phyloP scores from a whole-genome alignment of 2,329 filamentous ascomycete genomes.

The Coleophoma eucalyptorum region DNA sequence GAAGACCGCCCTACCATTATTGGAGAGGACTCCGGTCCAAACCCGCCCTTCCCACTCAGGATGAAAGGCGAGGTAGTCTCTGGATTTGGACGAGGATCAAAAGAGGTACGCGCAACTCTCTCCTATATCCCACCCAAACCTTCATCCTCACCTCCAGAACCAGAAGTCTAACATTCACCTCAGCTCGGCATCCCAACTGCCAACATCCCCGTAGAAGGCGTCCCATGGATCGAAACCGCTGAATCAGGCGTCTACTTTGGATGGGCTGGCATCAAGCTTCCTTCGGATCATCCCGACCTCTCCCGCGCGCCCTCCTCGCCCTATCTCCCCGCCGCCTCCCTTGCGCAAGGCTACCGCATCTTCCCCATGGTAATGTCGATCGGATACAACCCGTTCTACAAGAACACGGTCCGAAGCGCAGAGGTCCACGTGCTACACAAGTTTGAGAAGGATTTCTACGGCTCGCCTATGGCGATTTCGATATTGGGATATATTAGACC shows the following conservation, averaged over 20 bases:
- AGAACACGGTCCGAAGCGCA: constrained; percentile 80
- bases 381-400: constrained; percentile 97
- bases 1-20: constrained; percentile 53
- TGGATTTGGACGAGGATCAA: constrained; percentile 90
- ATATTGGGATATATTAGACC: constrained; percentile 86
- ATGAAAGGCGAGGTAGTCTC: constrained; percentile 86
- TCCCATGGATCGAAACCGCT: constrained; percentile 58
- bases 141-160: neutral
- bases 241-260: constrained; percentile 90
- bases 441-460: constrained; percentile 83
- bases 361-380: constrained; percentile 92
- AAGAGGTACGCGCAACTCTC: constrained; percentile 58
- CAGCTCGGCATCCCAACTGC: constrained; percentile 91
- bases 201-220: constrained; percentile 75
- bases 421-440: constrained; percentile 85
- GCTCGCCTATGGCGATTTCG: constrained; percentile 70
- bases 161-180: constrained; percentile 1
- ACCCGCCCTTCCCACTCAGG: constrained; percentile 74
- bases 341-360: constrained; percentile 35
- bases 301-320: constrained; percentile 21
- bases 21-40: constrained; percentile 70
- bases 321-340: constrained; percentile 13
- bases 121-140: neutral
- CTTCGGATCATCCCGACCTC: constrained; percentile 37
- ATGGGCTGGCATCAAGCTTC: constrained; percentile 71